Evolutionary conservation across 805 yeast genomes (phyloP).

Genomic region (Candida corydali): DNA sequence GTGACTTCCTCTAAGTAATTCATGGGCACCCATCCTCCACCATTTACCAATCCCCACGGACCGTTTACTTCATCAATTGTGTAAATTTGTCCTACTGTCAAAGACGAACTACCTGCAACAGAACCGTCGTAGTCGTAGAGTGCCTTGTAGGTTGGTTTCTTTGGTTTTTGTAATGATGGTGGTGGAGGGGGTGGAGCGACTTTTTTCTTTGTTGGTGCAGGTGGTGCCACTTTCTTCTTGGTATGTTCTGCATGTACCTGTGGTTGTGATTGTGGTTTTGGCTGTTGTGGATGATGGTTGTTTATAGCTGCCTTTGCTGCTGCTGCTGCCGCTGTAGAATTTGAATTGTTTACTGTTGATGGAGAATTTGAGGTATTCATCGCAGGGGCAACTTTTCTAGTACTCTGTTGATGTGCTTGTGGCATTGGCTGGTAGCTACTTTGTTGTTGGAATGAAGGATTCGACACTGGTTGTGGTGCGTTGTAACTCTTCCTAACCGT

Average conservation of each 20-base stretch:
- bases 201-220: conserved; percentile 36
- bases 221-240: conserved; percentile 46
- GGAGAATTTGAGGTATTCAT: conserved; percentile 9
- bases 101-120: conserved; percentile 75
- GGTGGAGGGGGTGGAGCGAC: conserved; percentile 65
- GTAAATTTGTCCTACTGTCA: conserved; percentile 71
- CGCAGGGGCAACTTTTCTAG: conserved; percentile 9
- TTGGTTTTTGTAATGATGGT: conserved; percentile 49
- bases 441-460: conserved; percentile 13
- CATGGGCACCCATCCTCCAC: conserved; percentile 97
- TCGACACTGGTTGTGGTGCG: conserved; percentile 6
- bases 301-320: conserved; percentile 10
- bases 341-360: conserved; percentile 17
- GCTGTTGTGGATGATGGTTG: conserved; percentile 10
- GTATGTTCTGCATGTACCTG: conserved; percentile 10
- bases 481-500: conserved; percentile 9
- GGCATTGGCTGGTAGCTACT: background rate
- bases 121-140: conserved; percentile 87
- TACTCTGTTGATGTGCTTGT: conserved; percentile 16
- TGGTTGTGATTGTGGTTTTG: conserved; percentile 2
- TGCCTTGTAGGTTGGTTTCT: conserved; percentile 77
- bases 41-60: conserved; percentile 93
- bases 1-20: conserved; percentile 63
- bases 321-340: conserved; percentile 9
- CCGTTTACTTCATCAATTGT: conserved; percentile 72